phyloP scores from a whole-genome alignment of 2,329 filamentous ascomycete genomes.

The Pestalotiopsis sp. region DNA sequence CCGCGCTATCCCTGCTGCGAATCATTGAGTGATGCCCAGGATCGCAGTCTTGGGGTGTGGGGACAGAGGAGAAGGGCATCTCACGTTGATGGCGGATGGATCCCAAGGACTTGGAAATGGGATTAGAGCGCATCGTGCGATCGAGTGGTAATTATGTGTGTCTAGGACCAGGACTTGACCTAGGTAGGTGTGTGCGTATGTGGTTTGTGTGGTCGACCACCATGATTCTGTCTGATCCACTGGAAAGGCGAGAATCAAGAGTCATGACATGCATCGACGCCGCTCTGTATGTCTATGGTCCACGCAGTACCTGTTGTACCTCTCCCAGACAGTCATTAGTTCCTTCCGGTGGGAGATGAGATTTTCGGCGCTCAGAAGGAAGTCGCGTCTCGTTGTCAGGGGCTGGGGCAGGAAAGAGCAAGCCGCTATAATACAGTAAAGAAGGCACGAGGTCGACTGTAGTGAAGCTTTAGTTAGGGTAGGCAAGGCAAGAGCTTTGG shows the following conservation, averaged over 20 bases:
- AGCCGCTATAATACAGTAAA: neutral
- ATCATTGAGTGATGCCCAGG: constrained; percentile 4
- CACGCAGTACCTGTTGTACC: neutral
- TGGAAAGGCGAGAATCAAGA: neutral
- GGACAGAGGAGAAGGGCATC: neutral
- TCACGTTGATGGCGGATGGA: neutral
- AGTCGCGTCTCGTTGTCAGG: neutral
- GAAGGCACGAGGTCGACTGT: neutral
- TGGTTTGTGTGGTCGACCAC: neutral
- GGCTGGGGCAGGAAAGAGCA: neutral
- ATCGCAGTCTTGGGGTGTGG: neutral
- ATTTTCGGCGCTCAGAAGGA: neutral
- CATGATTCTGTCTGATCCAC: neutral
- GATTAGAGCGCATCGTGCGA: neutral
- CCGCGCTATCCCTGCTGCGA: constrained; percentile 11
- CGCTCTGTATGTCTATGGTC: neutral
- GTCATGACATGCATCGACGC: neutral
- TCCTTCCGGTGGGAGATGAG: neutral
- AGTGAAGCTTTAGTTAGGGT: neutral
- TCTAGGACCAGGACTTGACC: neutral
- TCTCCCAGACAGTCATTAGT: neutral
- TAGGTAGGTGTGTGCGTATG: no score
- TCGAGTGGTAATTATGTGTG: neutral
- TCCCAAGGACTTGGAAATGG: constrained; percentile 10
- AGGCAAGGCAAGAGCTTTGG: neutral